A percentile compares a stretch with the other conserved stretches of the same genome.
These are phyloP conservation scores for Ceratocystis cacaofunesta DNA, from an alignment of 2,329 filamentous ascomycete genomes.

Conservation along the genomic window DNA sequence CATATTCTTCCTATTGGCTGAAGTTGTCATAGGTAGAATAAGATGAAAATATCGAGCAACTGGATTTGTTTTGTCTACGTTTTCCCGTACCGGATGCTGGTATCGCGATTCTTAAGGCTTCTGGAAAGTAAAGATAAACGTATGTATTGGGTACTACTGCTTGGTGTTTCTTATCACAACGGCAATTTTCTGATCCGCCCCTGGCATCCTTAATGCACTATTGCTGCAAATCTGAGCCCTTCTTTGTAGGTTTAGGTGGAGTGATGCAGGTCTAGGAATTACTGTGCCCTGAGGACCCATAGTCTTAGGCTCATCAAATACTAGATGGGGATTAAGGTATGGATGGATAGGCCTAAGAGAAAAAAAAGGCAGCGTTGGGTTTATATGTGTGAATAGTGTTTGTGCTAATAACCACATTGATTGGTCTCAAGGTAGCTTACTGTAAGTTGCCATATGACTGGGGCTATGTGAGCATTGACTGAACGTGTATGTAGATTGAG, in stretches of 20 bases:
- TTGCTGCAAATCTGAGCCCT: not conserved
- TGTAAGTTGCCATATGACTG: too few species aligned
- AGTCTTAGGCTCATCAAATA: not conserved
- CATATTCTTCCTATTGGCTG: conserved; percentile 58
- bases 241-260: not conserved
- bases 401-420: not conserved
- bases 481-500: not conserved
- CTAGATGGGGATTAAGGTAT: not conserved
- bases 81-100: not conserved
- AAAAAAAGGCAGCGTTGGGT: not conserved
- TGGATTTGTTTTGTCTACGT: not conserved
- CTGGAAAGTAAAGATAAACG: not conserved
- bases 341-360: not conserved
- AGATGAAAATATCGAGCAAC: not conserved
- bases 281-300: not conserved
- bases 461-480: not conserved
- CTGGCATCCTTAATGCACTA: not conserved
- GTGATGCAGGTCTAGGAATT: conserved; percentile 5
- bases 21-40: not conserved
- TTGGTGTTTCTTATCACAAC: not conserved
- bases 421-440: not conserved
- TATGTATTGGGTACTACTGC: not conserved
- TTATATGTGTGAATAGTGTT: not conserved
- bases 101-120: not conserved
- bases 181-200: not conserved